phyloP scores from a whole-genome alignment of 805 yeast species.

The Metschnikowia borealis region DNA sequence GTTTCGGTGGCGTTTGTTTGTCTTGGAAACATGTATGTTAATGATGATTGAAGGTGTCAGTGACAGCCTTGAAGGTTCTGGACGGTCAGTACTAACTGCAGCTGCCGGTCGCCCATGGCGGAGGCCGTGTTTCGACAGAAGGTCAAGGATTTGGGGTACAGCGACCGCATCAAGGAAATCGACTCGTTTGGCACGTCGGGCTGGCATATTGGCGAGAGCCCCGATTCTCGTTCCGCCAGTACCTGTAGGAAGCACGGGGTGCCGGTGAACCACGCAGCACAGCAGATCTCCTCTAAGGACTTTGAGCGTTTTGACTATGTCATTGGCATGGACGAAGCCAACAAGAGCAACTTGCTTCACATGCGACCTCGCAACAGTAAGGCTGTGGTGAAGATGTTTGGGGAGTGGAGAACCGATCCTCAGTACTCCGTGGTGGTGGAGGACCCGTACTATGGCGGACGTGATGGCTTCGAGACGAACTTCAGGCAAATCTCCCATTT shows the following conservation, averaged over 20 bases:
- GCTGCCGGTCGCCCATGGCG: conserved; percentile 97
- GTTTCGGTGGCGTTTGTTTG: too few species aligned
- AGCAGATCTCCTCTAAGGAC: conserved; percentile 53
- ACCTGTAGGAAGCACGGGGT: conserved; percentile 71
- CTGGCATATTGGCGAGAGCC: conserved; percentile 77
- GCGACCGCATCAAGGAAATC: conserved; percentile 46
- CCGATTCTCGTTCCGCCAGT: conserved; percentile 69
- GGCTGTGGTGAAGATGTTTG: conserved; percentile 62
- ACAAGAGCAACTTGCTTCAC: conserved; percentile 46
- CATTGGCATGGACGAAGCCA: conserved; percentile 68
- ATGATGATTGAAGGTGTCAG: neutral
- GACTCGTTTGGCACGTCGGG: conserved; percentile 91
- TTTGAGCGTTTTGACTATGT: conserved; percentile 62
- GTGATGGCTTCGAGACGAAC: conserved; percentile 74
- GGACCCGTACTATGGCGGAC: conserved; percentile 93
- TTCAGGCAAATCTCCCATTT: conserved; percentile 74
- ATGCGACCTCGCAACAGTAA: conserved; percentile 49
- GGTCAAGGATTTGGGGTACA: conserved; percentile 49
- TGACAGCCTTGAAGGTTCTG: too few species aligned
- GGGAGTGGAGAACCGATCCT: conserved; percentile 65
- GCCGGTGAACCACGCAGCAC: conserved; percentile 71
- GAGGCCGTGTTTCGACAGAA: conserved; percentile 79
- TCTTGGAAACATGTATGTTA: neutral
- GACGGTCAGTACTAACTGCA: conserved; percentile 23
- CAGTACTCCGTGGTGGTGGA: conserved; percentile 57